Evolutionary conservation across 176 grass and related monocot genomes (phyloP).

Genomic region (Ensete ventricosum): DNA sequence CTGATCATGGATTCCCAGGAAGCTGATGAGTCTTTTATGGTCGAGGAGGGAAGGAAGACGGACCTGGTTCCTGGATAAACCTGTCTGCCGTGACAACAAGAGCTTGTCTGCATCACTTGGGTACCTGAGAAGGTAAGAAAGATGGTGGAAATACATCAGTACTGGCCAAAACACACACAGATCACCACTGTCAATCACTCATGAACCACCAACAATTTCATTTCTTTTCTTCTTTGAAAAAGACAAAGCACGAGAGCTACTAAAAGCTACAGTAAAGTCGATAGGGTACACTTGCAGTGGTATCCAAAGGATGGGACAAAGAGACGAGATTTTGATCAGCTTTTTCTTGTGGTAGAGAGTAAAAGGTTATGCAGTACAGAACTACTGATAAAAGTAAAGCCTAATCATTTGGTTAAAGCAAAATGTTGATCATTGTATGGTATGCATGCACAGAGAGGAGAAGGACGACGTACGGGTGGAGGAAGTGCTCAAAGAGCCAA

Average conservation of each 20-base stretch:
- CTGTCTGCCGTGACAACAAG: slow-evolving; percentile 92
- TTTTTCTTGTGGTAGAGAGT: slow-evolving; percentile 14
- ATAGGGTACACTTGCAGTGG: not conserved
- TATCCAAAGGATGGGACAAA: slow-evolving; percentile 17
- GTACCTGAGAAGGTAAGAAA: slow-evolving; percentile 62
- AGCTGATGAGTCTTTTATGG: not conserved
- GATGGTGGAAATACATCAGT: not conserved
- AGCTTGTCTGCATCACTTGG: slow-evolving; percentile 99
- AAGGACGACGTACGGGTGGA: slow-evolving; percentile 57
- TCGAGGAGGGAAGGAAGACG: slow-evolving; percentile 1
- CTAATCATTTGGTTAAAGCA: not conserved
- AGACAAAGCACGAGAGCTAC: not conserved
- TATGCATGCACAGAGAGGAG: not conserved
- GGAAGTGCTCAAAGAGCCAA: slow-evolving; percentile 99
- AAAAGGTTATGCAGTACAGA: not conserved
- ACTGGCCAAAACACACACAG: not conserved
- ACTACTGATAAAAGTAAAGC: slow-evolving; percentile 8
- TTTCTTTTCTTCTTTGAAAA: not conserved
- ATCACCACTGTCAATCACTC: not conserved
- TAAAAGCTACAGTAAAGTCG: not conserved
- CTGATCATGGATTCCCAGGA: not conserved
- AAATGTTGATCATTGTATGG: no score
- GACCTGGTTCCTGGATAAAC: slow-evolving; percentile 98
- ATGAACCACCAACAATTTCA: not conserved
- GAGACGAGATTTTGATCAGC: slow-evolving; percentile 13